Conservation (phyloP, 179 eudicot genomes). For the Silene vulgaris region DNA sequence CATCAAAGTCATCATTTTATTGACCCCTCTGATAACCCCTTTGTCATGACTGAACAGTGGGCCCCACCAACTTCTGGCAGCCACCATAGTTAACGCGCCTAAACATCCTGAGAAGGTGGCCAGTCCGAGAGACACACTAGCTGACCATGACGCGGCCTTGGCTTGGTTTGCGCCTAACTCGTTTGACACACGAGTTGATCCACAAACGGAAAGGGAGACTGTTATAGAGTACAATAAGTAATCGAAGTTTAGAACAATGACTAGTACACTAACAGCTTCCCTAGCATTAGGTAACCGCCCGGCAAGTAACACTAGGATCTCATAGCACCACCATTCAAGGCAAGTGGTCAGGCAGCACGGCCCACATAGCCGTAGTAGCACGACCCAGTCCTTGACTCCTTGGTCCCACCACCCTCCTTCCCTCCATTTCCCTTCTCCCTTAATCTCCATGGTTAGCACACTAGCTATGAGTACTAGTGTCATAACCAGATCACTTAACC, state of each 20-base stretch:
- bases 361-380: constrained; percentile 48
- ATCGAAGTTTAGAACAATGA: constrained; percentile 82
- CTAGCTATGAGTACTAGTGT: constrained; percentile 35
- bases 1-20: constrained; percentile 61
- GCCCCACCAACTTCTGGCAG: constrained; percentile 55
- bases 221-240: constrained; percentile 67
- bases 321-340: constrained; percentile 97
- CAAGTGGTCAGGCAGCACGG: constrained; percentile 82
- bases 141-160: constrained; percentile 42
- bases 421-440: constrained; percentile 51
- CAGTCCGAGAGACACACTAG: constrained; percentile 38
- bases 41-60: constrained; percentile 47
- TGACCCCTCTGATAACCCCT: constrained; percentile 48
- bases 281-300: constrained; percentile 55
- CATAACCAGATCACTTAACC: constrained; percentile 55
- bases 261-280: constrained; percentile 59
- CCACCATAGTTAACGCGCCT: constrained; percentile 47
- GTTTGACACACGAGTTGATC: constrained; percentile 81
- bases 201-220: constrained; percentile 68
- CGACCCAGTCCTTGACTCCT: constrained; percentile 47
- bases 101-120: constrained; percentile 40
- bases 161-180: constrained; percentile 67
- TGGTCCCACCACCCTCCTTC: constrained; percentile 85
- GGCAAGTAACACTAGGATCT: constrained; percentile 64
- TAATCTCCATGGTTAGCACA: constrained; percentile 36